Conservation (phyloP, 345 rosid species). For the Eucalyptus caleyi region DNA sequence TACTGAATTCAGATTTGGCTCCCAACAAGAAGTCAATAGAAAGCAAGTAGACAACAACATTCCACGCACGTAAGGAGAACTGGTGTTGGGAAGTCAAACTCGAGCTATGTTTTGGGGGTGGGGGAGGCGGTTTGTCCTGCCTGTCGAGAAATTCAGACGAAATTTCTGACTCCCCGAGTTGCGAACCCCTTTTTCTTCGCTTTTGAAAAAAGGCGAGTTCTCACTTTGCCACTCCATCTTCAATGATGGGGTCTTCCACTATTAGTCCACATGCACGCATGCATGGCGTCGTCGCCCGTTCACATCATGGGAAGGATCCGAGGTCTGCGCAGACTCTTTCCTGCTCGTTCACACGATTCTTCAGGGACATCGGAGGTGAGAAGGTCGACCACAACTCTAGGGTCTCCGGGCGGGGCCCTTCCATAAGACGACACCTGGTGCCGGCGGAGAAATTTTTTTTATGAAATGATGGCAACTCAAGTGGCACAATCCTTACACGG, state of each 20-base stretch:
- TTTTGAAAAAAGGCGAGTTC: neutral
- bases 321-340: neutral
- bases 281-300: neutral
- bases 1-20: neutral
- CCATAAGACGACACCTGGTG: neutral
- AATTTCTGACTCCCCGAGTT: neutral
- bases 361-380: neutral
- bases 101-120: neutral
- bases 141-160: neutral
- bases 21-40: neutral
- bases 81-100: neutral
- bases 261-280: neutral
- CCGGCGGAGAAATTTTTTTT: neutral
- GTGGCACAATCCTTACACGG: neutral
- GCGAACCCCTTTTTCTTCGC: neutral
- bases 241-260: neutral
- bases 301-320: neutral
- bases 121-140: neutral
- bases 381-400: neutral
- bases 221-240: neutral
- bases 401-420: neutral
- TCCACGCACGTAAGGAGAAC: neutral
- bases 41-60: neutral
- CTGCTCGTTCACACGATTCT: neutral
- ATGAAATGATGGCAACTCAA: neutral